A percentile compares a stretch with the other conserved stretches of the same genome.
phyloP scores from a whole-genome alignment of 2,329 filamentous ascomycete species.

The Fusarium newnesense region DNA sequence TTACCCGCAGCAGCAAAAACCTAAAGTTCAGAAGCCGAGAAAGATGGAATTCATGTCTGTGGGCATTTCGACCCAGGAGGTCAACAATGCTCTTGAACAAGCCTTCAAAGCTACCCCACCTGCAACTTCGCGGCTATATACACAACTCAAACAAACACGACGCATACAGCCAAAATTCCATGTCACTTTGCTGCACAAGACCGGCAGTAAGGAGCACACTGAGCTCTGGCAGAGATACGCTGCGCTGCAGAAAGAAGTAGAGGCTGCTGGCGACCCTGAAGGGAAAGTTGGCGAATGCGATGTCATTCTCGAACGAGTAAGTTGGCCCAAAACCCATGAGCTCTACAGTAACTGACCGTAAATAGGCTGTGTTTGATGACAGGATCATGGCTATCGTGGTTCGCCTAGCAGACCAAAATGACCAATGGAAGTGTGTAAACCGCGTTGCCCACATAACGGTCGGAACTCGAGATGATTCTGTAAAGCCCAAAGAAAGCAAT shows the following conservation, averaged over 20 bases:
- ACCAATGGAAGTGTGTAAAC: slow-evolving; percentile 78
- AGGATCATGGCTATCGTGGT: slow-evolving; percentile 93
- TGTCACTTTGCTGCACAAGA: slow-evolving; percentile 90
- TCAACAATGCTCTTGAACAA: slow-evolving; percentile 70
- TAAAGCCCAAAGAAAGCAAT: slow-evolving; percentile 97
- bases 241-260: slow-evolving; percentile 63
- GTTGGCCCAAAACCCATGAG: slow-evolving; percentile 23
- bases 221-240: slow-evolving; percentile 81
- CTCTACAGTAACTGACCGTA: slow-evolving; percentile 35
- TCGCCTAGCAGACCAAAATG: slow-evolving; percentile 69
- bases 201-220: slow-evolving; percentile 66
- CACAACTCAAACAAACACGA: slow-evolving; percentile 75
- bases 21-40: slow-evolving; percentile 39
- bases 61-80: slow-evolving; percentile 54
- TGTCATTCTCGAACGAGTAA: slow-evolving; percentile 70
- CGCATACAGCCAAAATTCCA: slow-evolving; percentile 90
- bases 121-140: slow-evolving; percentile 69
- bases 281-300: slow-evolving; percentile 68
- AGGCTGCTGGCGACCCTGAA: slow-evolving; percentile 46
- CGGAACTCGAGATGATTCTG: slow-evolving; percentile 76
- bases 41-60: slow-evolving; percentile 70
- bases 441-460: slow-evolving; percentile 87
- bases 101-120: slow-evolving; percentile 69
- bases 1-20: slow-evolving; percentile 45
- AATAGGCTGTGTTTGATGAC: slow-evolving; percentile 80